Evolutionary conservation across 2,329 filamentous ascomycete species (phyloP).

Genomic region (Setomelanomma holmii): DNA sequence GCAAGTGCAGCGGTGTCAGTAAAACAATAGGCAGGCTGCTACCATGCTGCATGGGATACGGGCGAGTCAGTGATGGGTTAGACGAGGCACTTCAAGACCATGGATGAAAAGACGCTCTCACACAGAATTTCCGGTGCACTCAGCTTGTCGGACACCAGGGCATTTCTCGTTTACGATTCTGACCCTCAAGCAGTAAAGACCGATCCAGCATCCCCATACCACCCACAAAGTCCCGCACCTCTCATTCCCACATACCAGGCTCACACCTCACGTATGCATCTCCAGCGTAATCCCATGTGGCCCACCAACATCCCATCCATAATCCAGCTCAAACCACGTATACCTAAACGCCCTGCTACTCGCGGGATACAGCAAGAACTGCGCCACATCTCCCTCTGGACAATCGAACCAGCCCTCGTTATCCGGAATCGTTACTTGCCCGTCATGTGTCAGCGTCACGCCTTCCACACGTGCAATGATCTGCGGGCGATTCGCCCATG

Average conservation of each 20-base stretch:
- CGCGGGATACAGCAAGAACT: constrained; percentile 37
- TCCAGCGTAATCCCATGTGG: constrained; percentile 43
- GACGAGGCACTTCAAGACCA: too few species aligned
- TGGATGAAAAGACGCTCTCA: too few species aligned
- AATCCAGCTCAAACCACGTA: constrained; percentile 41
- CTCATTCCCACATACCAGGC: neutral
- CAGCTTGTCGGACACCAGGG: too few species aligned
- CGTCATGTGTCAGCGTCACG: constrained; percentile 21
- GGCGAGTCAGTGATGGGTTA: neutral
- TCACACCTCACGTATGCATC: constrained; percentile 20
- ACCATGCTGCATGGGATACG: neutral
- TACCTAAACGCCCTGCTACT: constrained; percentile 22
- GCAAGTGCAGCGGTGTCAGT: neutral
- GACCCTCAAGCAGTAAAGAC: neutral
- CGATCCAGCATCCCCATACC: neutral
- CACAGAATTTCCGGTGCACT: too few species aligned
- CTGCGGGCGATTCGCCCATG: constrained; percentile 35
- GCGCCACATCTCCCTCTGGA: constrained; percentile 26
- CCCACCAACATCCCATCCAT: constrained; percentile 22
- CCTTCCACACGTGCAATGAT: constrained; percentile 22
- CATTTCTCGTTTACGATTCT: too few species aligned
- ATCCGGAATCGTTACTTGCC: constrained; percentile 8
- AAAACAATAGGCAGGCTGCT: neutral
- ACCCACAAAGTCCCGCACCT: neutral
- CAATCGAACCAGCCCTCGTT: constrained; percentile 28